phyloP scores from a whole-genome alignment of 176 grass and related monocot species.

The Saccharum spontaneum region DNA sequence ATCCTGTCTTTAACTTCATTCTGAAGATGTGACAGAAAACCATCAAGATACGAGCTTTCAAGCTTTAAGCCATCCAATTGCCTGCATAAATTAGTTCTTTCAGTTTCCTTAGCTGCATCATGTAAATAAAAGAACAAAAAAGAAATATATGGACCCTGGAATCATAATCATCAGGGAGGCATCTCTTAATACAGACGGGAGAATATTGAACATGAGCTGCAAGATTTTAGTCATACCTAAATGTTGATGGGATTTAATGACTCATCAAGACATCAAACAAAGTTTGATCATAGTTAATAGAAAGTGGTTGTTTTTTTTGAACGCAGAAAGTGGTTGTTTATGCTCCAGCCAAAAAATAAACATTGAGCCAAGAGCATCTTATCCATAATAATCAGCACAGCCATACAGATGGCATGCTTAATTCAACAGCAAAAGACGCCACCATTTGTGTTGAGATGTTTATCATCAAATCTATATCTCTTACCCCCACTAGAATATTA shows the following conservation, averaged over 20 bases:
- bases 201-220: background rate
- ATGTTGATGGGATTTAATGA: background rate
- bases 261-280: background rate
- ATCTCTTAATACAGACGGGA: background rate
- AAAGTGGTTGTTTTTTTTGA: background rate
- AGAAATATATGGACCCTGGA: background rate
- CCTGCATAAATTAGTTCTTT: slow-evolving; percentile 53
- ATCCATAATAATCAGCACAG: background rate
- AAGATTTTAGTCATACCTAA: slow-evolving; percentile 1
- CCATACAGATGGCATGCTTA: background rate
- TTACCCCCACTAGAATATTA: too few relatives aligned
- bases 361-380: background rate
- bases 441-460: too few relatives aligned
- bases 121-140: slow-evolving; percentile 7
- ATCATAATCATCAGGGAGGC: background rate
- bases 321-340: too few relatives aligned
- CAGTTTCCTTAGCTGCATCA: slow-evolving; percentile 16
- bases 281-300: background rate
- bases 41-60: slow-evolving; percentile 67
- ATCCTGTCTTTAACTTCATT: slow-evolving; percentile 79
- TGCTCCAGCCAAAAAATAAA: too few relatives aligned
- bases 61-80: slow-evolving; percentile 79
- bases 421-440: background rate
- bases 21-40: slow-evolving; percentile 78
- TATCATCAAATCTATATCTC: too few relatives aligned